Evolutionary conservation across 305 asterid genomes (phyloP), one percentile per base, ranked within the genome.

Genomic region (Fraxinus paxiana): DNA sequence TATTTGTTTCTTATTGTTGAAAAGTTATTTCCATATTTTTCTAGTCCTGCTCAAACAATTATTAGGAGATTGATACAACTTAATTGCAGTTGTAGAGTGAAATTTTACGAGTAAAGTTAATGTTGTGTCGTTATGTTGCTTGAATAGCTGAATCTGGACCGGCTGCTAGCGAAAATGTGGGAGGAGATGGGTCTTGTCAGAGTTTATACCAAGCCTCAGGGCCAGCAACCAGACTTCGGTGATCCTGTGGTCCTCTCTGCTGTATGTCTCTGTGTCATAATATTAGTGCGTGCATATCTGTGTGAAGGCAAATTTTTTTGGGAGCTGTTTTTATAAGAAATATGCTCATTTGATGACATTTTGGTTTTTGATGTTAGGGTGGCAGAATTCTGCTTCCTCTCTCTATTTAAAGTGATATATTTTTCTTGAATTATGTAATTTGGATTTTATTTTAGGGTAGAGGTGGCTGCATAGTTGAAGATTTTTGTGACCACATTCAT

Each of bases 161-260:
- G 99, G 88, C 89, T 95, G 78, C 96, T 95, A 56, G 94, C 92
- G 30, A 92, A 90, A 86, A 96, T 96, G 99, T 96, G 99, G 99
- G 97, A 94, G 31, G 98, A 84, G 78, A 96, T 96, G 99, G 99
- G 98, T 73, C 98, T 96, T 70, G 99, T 94, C 84, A 90, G 98
- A 88, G 90, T 94, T 77, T 96, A 96, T 59, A 92, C 99, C 34
- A 96, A 96, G 83, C 99, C 99, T 80, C 99, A 96, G 85, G 99
- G 99, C 85, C 98, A 96, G 88, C 99, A 96, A 85, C 99, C 99
- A 9, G 99, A 96, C 88, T 96, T 96, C 81, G 30, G 91, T 8
- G 99, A 96, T 28, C 99, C 98, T 3, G 98, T 94, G 65, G 99
- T 96, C 82, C 99, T 96, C 82, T 96, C 98, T 72, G 85, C 91